Evolutionary conservation across 1,139 yeast species (phyloP).

Genomic region (Candida pseudocylindracea): DNA sequence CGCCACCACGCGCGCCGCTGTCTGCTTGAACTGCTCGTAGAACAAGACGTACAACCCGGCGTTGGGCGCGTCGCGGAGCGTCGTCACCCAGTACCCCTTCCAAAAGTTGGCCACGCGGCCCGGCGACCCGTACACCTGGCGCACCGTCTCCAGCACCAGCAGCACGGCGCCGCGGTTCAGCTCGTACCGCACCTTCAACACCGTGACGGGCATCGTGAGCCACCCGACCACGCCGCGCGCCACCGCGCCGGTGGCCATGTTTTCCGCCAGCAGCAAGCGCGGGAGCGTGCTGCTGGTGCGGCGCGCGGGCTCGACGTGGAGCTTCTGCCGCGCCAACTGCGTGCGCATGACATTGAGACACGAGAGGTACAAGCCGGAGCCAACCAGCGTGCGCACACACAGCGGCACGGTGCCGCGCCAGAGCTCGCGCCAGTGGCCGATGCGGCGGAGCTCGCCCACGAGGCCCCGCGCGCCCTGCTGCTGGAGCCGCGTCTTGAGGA

Average conservation of each 20-base stretch:
- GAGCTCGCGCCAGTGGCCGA: slow-evolving; percentile 26
- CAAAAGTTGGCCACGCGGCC: slow-evolving; percentile 51
- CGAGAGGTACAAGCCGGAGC: slow-evolving; percentile 73
- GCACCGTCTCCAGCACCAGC: slow-evolving; percentile 39
- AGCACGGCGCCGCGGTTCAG: slow-evolving; percentile 51
- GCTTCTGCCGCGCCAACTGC: slow-evolving; percentile 17
- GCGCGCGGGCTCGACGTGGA: neutral
- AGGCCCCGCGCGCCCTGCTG: slow-evolving; percentile 23
- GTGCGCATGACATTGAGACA: slow-evolving; percentile 41
- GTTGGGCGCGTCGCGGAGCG: slow-evolving; percentile 84
- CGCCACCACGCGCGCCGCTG: too few relatives aligned
- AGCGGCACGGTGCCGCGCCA: slow-evolving; percentile 95
- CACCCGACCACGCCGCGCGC: slow-evolving; percentile 73
- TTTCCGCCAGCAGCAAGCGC: slow-evolving; percentile 43
- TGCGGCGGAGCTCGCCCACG: slow-evolving; percentile 19
- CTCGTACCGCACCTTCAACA: slow-evolving; percentile 79
- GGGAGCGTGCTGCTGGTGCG: slow-evolving; percentile 27
- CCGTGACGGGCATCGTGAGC: slow-evolving; percentile 92
- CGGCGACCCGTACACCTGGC: slow-evolving; percentile 25
- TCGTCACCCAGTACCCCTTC: slow-evolving; percentile 72
- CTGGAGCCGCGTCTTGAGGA: slow-evolving; percentile 76
- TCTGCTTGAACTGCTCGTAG: slow-evolving; percentile 50
- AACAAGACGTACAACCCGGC: slow-evolving; percentile 81
- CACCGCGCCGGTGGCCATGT: slow-evolving; percentile 53
- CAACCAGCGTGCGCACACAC: slow-evolving; percentile 72